Evolutionary conservation across 352 stramenopile species (phyloP).

Genomic region (Pythium oligandrum): DNA sequence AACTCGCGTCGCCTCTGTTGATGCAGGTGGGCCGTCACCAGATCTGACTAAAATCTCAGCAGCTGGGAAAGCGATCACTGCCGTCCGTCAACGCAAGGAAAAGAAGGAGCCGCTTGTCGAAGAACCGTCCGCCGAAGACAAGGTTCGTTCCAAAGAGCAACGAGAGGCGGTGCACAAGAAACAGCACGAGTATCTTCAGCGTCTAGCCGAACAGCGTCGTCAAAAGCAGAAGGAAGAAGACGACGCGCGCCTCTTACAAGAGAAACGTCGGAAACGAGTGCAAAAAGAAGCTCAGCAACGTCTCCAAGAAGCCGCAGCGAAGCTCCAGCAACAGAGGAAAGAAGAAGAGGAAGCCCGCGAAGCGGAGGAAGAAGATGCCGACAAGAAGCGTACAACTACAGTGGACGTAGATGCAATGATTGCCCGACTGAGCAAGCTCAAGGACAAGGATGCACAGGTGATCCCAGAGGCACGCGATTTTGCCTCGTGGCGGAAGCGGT

Average conservation of each 20-base stretch:
- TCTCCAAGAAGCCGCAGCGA: conserved; percentile 44
- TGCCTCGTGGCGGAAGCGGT: conserved; percentile 86
- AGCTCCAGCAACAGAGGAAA: conserved; percentile 22
- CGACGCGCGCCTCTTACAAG: conserved; percentile 42
- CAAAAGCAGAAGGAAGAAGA: conserved; percentile 71
- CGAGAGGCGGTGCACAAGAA: conserved; percentile 51
- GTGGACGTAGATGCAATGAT: conserved; percentile 68
- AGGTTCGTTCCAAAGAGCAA: conserved; percentile 38
- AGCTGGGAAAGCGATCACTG: conserved; percentile 9
- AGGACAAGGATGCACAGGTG: conserved; percentile 58
- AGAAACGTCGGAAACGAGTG: conserved; percentile 46
- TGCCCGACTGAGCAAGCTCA: conserved; percentile 70
- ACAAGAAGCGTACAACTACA: conserved; percentile 19
- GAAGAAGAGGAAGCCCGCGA: conserved; percentile 32
- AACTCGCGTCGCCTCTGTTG: too few species aligned
- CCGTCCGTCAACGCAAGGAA: conserved; percentile 12
- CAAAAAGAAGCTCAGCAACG: conserved; percentile 49
- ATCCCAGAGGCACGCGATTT: conserved; percentile 78
- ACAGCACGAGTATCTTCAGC: conserved; percentile 63
- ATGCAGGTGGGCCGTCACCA: not conserved
- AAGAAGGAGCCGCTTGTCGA: conserved; percentile 2
- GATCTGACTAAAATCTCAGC: not conserved
- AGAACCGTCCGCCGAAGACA: conserved; percentile 26
- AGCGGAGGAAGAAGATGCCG: conserved; percentile 35
- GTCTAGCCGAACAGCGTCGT: conserved; percentile 53